Conservation (phyloP, 2,329 filamentous ascomycete genomes). For the Verruconis gallopava region DNA sequence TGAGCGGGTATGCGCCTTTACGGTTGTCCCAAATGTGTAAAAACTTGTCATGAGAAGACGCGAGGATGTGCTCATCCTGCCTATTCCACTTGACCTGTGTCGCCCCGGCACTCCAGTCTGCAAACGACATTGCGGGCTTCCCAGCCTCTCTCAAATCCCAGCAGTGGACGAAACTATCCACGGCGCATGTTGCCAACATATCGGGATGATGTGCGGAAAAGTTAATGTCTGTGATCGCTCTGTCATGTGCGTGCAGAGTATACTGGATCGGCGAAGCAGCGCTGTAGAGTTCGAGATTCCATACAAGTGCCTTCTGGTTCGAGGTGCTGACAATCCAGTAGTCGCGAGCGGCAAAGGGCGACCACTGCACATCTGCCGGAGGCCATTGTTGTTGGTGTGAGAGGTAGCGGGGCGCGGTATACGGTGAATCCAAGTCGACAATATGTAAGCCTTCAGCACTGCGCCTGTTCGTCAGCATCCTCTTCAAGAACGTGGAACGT, state of each 20-base stretch:
- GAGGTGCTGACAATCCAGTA: slow-evolving; percentile 92
- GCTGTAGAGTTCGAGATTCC: slow-evolving; percentile 66
- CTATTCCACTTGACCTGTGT: slow-evolving; percentile 94
- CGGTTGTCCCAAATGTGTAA: slow-evolving; percentile 85
- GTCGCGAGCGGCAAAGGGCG: slow-evolving; percentile 75
- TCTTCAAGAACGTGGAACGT: slow-evolving; percentile 29
- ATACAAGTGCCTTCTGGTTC: slow-evolving; percentile 86
- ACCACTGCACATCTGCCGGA: slow-evolving; percentile 94
- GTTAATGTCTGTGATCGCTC: slow-evolving; percentile 92
- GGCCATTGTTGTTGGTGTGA: slow-evolving; percentile 86
- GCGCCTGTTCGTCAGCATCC: slow-evolving; percentile 5
- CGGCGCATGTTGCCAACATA: slow-evolving; percentile 75
- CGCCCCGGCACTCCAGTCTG: slow-evolving; percentile 85
- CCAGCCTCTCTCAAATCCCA: slow-evolving; percentile 74
- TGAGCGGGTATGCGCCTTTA: slow-evolving; percentile 62
- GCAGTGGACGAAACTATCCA: slow-evolving; percentile 84
- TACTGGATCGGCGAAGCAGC: slow-evolving; percentile 76
- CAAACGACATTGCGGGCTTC: slow-evolving; percentile 66
- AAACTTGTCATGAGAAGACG: slow-evolving; percentile 80
- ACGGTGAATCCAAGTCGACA: slow-evolving; percentile 82
- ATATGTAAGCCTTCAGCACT: slow-evolving; percentile 78
- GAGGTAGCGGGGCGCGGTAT: slow-evolving; percentile 72
- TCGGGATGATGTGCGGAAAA: slow-evolving; percentile 90
- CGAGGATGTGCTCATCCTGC: slow-evolving; percentile 72
- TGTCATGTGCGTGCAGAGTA: slow-evolving; percentile 70